phyloP scores from a whole-genome alignment of 2,329 filamentous ascomycete species.

The Endocalyx cinctus region DNA sequence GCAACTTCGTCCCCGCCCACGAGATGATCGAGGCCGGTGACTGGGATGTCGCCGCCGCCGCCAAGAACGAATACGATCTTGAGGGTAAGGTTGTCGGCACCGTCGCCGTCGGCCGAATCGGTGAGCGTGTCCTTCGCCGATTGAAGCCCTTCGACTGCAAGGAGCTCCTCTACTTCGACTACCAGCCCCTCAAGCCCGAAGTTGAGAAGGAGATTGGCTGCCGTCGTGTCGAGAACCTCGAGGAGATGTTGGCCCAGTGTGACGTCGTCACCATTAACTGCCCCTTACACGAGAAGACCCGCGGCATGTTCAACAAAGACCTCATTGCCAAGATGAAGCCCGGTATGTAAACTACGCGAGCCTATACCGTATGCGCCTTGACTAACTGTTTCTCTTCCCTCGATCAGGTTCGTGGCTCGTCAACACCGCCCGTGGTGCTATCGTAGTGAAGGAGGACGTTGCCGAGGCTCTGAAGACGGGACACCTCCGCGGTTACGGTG shows the following conservation, averaged over 20 bases:
- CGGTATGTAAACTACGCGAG: conserved; percentile 51
- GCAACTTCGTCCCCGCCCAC: conserved; percentile 98
- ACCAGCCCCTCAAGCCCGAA: conserved; percentile 86
- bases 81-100: conserved; percentile 98
- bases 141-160: conserved; percentile 99
- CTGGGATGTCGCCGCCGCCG: conserved; percentile 92
- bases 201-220: conserved; percentile 93
- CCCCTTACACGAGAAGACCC: conserved; percentile 96
- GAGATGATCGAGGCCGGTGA: conserved; percentile 85
- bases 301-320: conserved; percentile 97
- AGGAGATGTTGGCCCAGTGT: conserved; percentile 92
- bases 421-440: conserved; percentile 98
- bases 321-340: conserved; percentile 99
- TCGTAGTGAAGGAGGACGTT: conserved; percentile 99
- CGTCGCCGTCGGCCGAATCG: conserved; percentile 94
- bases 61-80: conserved; percentile 98
- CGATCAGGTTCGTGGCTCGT: conserved; percentile 82
- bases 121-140: conserved; percentile 92
- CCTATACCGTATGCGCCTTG: conserved; percentile 1
- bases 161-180: conserved; percentile 99
- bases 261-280: conserved; percentile 99
- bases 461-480: conserved; percentile 87
- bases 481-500: conserved; percentile 84
- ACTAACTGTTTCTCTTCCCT: conserved; percentile 6
- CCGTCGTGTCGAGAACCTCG: conserved; percentile 80